Evolutionary conservation across 148 eudicot genomes (phyloP).

Genomic region (Vaccinium myrtillus): DNA sequence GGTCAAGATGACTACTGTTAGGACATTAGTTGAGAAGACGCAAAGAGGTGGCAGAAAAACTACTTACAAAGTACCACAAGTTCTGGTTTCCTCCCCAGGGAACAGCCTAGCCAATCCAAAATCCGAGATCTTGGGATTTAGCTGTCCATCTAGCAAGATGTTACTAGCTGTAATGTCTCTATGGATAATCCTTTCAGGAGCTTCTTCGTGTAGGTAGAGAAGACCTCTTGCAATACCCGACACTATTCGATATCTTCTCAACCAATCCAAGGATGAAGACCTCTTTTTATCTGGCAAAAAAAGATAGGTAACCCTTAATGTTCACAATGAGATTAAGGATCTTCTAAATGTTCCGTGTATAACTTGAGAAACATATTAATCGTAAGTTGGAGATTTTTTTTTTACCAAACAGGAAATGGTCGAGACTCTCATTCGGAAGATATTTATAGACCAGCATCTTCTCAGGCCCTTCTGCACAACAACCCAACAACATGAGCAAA

Average conservation of each 20-base stretch:
- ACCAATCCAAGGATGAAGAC: slow-evolving; percentile 61
- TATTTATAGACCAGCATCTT: slow-evolving; percentile 93
- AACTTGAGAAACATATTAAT: neutral
- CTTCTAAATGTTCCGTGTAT: neutral
- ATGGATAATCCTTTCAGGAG: slow-evolving; percentile 77
- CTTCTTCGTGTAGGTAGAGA: slow-evolving; percentile 85
- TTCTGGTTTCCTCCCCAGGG: slow-evolving; percentile 72
- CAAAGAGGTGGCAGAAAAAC: neutral
- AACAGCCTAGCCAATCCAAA: slow-evolving; percentile 88
- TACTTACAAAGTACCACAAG: slow-evolving; percentile 82
- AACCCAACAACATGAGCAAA: slow-evolving; percentile 69
- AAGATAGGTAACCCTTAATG: neutral
- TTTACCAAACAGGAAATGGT: slow-evolving; percentile 78
- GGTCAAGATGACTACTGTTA: neutral
- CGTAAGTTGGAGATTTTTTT: neutral
- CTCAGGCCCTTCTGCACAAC: slow-evolving; percentile 79
- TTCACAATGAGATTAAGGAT: neutral
- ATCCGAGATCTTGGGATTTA: slow-evolving; percentile 72
- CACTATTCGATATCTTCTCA: slow-evolving; percentile 52
- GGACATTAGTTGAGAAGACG: slow-evolving; percentile 3
- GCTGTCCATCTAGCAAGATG: slow-evolving; percentile 66
- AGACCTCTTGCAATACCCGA: slow-evolving; percentile 70
- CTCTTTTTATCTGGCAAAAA: slow-evolving; percentile 43
- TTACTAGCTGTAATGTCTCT: slow-evolving; percentile 90
- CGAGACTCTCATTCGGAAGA: slow-evolving; percentile 84